These are phyloP conservation scores for Exophiala xenobiotica DNA, from an alignment of 2,329 filamentous ascomycete species.

Conservation along the genomic window DNA sequence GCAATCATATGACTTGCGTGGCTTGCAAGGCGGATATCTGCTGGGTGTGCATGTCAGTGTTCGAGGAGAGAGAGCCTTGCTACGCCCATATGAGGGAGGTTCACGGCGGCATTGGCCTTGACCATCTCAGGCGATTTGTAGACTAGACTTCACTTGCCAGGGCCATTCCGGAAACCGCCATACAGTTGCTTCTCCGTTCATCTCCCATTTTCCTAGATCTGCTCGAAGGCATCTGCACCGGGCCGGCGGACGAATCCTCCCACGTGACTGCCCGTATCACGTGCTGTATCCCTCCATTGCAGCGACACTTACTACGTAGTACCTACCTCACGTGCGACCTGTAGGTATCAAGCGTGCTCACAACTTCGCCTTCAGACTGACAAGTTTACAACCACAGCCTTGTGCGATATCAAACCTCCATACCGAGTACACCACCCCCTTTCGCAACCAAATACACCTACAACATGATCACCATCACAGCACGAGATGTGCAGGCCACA, in stretches of 20 bases:
- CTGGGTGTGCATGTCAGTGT: conserved; percentile 30
- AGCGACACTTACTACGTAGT: no score
- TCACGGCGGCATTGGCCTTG: conserved; percentile 11
- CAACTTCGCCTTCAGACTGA: conserved; percentile 20
- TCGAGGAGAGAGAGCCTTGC: conserved; percentile 18
- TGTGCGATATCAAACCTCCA: conserved; percentile 5
- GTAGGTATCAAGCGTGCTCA: conserved; percentile 9
- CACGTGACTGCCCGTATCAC: no score
- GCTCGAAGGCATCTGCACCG: no score
- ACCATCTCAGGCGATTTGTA: no score
- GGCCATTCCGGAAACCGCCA: no score
- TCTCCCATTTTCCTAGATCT: no score
- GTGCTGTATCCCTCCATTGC: no score
- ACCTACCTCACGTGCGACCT: no score
- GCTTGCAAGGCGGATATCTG: conserved; percentile 30
- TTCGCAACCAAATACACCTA: background rate
- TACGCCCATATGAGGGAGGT: conserved; percentile 30
- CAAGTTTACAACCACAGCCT: conserved; percentile 20
- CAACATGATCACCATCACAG: background rate
- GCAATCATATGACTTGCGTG: conserved; percentile 14
- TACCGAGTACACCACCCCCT: background rate
- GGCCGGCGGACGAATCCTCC: no score
- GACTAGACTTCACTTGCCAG: no score
- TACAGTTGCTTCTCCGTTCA: no score
- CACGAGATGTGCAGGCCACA: background rate